phyloP scores from a whole-genome alignment of 176 grass and related monocot species.

The Canna indica region DNA sequence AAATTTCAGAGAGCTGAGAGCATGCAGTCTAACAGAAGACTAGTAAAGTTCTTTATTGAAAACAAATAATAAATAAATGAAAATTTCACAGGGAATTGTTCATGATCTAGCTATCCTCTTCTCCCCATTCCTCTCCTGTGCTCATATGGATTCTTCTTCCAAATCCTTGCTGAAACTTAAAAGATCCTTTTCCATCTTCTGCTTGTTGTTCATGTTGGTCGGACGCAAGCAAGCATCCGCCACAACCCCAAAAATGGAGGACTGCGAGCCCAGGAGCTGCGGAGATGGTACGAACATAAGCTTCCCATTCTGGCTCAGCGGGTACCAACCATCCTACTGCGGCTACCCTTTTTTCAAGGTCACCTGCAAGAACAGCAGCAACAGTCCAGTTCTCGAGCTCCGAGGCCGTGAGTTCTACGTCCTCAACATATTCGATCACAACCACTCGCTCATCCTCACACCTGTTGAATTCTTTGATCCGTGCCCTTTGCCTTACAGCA shows the following conservation, averaged over 20 bases:
- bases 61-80: no score
- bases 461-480: not conserved
- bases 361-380: conserved; percentile 18
- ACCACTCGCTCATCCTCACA: conserved; percentile 31
- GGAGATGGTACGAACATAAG: not conserved
- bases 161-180: not conserved
- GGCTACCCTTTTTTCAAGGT: conserved; percentile 24
- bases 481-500: conserved; percentile 30
- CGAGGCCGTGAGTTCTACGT: conserved; percentile 30
- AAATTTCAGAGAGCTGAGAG: no score
- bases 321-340: not conserved
- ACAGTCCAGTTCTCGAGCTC: not conserved
- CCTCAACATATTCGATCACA: conserved; percentile 34
- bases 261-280: not conserved
- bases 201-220: not conserved
- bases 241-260: not conserved
- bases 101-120: not conserved
- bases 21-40: no score
- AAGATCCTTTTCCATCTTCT: not conserved
- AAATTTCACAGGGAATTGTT: no score
- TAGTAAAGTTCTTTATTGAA: no score
- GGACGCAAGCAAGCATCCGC: not conserved
- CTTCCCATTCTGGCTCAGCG: conserved; percentile 2
- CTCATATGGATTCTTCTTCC: not conserved
- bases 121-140: not conserved